Conservation (phyloP, 805 yeast species). For the Wickerhamiella azyma region DNA sequence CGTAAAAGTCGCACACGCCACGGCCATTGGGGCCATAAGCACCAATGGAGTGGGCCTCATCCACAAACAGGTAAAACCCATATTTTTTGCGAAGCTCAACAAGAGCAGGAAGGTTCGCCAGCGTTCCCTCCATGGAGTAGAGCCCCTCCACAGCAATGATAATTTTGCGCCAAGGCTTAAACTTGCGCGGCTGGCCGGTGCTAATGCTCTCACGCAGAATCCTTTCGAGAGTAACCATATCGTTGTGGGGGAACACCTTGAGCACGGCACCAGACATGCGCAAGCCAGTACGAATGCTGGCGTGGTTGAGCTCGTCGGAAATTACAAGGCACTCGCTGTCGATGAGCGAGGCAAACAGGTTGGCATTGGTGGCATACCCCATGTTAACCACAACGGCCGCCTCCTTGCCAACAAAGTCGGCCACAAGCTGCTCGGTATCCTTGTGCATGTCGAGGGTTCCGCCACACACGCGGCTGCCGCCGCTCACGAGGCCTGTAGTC, state of each 20-base stretch:
- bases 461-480: slow-evolving; percentile 59
- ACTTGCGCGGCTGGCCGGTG: slow-evolving; percentile 91
- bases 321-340: slow-evolving; percentile 82
- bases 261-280: slow-evolving; percentile 87
- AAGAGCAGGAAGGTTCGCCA: slow-evolving; percentile 65
- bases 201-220: slow-evolving; percentile 72
- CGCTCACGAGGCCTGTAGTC: slow-evolving; percentile 62
- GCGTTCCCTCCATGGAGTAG: slow-evolving; percentile 64
- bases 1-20: slow-evolving; percentile 91
- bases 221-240: slow-evolving; percentile 66
- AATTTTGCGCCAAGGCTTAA: slow-evolving; percentile 82
- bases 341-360: slow-evolving; percentile 66
- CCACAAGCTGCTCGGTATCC: slow-evolving; percentile 61
- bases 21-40: slow-evolving; percentile 93
- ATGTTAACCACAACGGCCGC: slow-evolving; percentile 75
- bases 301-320: slow-evolving; percentile 92
- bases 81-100: slow-evolving; percentile 68
- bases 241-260: slow-evolving; percentile 83
- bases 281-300: slow-evolving; percentile 90
- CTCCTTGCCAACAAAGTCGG: slow-evolving; percentile 82
- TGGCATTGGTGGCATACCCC: slow-evolving; percentile 95
- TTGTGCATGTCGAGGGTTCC: slow-evolving; percentile 69
- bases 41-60: slow-evolving; percentile 97
- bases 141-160: slow-evolving; percentile 82
- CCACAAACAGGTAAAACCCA: slow-evolving; percentile 80